These are phyloP conservation scores for Sorghum bicolor DNA, from an alignment of 176 grass and related monocot genomes.

Conservation along the genomic window DNA sequence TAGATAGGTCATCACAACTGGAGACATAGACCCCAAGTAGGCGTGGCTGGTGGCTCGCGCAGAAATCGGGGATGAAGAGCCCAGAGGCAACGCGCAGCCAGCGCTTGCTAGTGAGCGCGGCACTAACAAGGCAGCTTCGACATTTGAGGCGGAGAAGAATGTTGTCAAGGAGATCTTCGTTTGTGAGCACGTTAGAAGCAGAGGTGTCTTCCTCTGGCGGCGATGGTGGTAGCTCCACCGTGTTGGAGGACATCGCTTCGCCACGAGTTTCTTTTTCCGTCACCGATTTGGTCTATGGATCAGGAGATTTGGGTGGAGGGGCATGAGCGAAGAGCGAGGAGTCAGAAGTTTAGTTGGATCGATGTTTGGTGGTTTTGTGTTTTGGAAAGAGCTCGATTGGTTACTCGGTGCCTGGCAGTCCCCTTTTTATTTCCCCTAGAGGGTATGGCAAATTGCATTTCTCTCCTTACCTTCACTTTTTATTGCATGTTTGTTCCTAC, in stretches of 20 bases:
- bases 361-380: no score
- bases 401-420: no score
- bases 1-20: accelerated
- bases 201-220: background rate
- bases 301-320: no score
- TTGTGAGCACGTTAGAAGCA: background rate
- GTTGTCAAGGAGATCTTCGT: background rate
- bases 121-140: background rate
- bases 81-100: background rate
- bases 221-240: no score
- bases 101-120: background rate
- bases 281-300: no score
- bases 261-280: no score
- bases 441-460: background rate
- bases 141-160: background rate
- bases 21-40: background rate
- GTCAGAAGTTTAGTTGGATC: no score
- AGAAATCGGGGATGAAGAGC: background rate
- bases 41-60: background rate
- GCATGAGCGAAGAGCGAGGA: no score
- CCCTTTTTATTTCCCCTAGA: background rate
- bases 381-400: no score
- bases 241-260: no score
- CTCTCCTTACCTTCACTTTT: no score
- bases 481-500: no score